phyloP scores from a whole-genome alignment of 2,329 filamentous ascomycete genomes.

The Nemania abortiva region DNA sequence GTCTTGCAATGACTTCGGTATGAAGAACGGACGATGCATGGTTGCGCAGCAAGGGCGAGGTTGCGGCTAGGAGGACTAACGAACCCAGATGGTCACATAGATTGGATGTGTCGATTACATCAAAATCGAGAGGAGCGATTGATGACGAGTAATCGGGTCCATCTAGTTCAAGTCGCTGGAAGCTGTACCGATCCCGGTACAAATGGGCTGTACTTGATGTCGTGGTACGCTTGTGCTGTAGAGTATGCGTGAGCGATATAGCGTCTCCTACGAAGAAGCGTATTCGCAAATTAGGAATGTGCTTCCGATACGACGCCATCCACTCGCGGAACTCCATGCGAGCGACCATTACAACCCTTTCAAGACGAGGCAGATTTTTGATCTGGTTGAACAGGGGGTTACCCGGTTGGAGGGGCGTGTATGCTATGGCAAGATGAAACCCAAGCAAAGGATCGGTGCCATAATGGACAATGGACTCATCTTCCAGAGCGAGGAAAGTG shows the following conservation, averaged over 20 bases:
- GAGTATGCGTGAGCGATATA: conserved; percentile 63
- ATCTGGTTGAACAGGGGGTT: conserved; percentile 22
- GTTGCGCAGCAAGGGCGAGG: conserved; percentile 60
- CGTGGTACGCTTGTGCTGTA: conserved; percentile 56
- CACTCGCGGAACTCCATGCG: conserved; percentile 61
- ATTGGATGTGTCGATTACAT: conserved; percentile 68
- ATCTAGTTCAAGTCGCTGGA: conserved; percentile 56
- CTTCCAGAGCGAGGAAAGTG: conserved; percentile 53
- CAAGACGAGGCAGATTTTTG: neutral
- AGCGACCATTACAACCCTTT: conserved; percentile 52
- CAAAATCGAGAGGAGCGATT: conserved; percentile 58
- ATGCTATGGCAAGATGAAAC: conserved; percentile 66
- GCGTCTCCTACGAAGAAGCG: conserved; percentile 63
- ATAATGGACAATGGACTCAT: conserved; percentile 58
- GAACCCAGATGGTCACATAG: conserved; percentile 59
- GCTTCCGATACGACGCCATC: conserved; percentile 55
- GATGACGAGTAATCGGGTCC: conserved; percentile 54
- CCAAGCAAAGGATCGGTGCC: conserved; percentile 64
- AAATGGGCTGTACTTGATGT: conserved; percentile 54
- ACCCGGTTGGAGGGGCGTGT: conserved; percentile 50
- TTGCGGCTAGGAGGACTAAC: conserved; percentile 59
- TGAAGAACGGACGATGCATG: conserved; percentile 60
- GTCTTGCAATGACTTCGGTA: conserved; percentile 59
- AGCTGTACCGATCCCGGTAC: conserved; percentile 57
- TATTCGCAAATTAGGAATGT: conserved; percentile 52